Base-by-base conservation (phyloP, 345 rosid genomes). In the Eucalyptus urophylla region DNA sequence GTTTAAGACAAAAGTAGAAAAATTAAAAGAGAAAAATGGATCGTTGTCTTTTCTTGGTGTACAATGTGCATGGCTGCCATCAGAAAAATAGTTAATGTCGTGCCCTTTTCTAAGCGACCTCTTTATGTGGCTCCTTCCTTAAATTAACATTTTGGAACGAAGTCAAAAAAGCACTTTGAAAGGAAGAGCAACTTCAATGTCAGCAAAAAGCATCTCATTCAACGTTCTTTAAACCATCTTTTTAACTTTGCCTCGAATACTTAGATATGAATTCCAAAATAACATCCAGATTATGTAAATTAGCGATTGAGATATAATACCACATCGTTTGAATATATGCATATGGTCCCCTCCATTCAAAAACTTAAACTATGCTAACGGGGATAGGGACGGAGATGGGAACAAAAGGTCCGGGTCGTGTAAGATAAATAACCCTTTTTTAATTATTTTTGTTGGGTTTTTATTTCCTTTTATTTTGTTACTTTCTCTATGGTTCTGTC, bases 401-500 rank as follows among this genome's bases (percentile, higher is more conserved):
- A 15, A 5, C 22, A 3, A 0, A 33, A 17, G 43, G 24, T 16
- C 43, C 13, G 0, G 0, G 9, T 31, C 11, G 8, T 17, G 2
- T 11, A 19, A 69, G 7, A 69, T 31, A 33, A 69, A 69, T 33
- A 13, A 69, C 7, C 80, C 21, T n/a, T n/a, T 4, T 29, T 62
- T 13, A 29, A 4, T 6, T 62, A 3, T 12, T 62, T 29, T 62
- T 7, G 2, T 14, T n/a, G 58, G 58, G 11, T 53, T 4, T 9
- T n/a, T 29, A 3, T 62, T 62, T 60, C 6, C 16, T 62, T 53
- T 27, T 49, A 29, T 14, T 15, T 4, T 0, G 10, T 67, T n/a
- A 4, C 40, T 31, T 19, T 67, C 40, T 31, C 8, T 31, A 31
- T 9, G 80, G 29, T 37, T 37, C 29, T 21, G 83, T 76, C 83